Evolutionary conservation across 805 yeast species (phyloP), one percentile per base, ranked within the genome.

Genomic region (Barnettozyma californica): DNA sequence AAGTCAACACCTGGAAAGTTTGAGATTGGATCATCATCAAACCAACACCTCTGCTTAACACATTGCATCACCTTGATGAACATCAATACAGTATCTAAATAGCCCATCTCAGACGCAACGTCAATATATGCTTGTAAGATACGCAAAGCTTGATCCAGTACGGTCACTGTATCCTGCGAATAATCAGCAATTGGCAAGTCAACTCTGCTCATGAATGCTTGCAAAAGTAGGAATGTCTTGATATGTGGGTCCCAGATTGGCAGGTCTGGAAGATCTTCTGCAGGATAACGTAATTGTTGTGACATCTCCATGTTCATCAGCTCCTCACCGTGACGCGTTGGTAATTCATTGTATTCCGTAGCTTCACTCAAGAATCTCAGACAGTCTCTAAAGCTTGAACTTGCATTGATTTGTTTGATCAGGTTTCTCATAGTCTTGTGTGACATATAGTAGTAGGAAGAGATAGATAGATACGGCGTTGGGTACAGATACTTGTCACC

Each of bases 181-280:
- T 94, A 94, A 71, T 94, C 99, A 0, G 96, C 95, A 60, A 94
- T 87, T 2, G 98, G 99, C 43, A 94, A 70, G 50, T 87, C 94
- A 6, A 87, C 78, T 51, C 83, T 81, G 0, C 97, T 88, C 46
- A 94, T 84, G 63, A 76, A 92, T 0, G 97, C 84, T 65, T 94
- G 99, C n/a, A 94, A 68, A 38, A 95, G 74, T 47, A 90, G 76
- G 55, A 87, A 91, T 0, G 96, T 83, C 64, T 94, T 94, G 66
- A 57, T 76, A 19, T 91, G 94, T 53, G 82, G 94, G 2, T 94
- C 73, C 19, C 90, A 76, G 47, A 84, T 92, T 8, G 81, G 67
- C 21, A 79, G 81, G 2, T 90, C 87, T 0, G 83, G 75, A 60
- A 91, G 90, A 61, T 96, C 92, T 5, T 87, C 87, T 9, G 82